These are phyloP conservation scores for Kodamaea sagamina DNA, from an alignment of 805 yeast species.

Conservation along the genomic window DNA sequence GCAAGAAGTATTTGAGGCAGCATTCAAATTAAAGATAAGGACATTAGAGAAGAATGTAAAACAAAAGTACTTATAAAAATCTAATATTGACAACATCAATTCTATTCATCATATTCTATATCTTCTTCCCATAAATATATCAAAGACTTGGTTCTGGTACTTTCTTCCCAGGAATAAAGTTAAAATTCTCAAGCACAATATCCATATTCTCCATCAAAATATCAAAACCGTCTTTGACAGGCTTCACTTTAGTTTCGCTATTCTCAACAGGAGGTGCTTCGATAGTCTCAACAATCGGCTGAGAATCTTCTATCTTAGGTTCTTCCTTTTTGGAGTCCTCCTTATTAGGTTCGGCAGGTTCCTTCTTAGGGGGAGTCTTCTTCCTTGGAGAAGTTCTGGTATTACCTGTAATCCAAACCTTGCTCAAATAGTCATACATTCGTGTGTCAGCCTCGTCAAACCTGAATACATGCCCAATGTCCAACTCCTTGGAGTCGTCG, in stretches of 20 bases:
- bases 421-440: slow-evolving; percentile 34
- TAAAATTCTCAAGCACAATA: not conserved
- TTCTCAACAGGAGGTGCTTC: not conserved
- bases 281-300: not conserved
- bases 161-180: slow-evolving; percentile 2
- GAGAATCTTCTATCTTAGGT: not conserved
- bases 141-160: slow-evolving; percentile 2
- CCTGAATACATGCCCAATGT: slow-evolving; percentile 27
- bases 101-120: no score
- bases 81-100: no score
- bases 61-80: no score
- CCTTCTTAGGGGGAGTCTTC: slow-evolving; percentile 5
- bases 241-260: not conserved
- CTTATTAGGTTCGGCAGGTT: slow-evolving; percentile 1
- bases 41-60: no score
- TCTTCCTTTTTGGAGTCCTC: slow-evolving; percentile 8
- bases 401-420: slow-evolving; percentile 36
- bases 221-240: no score
- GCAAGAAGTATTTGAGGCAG: no score
- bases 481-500: slow-evolving; percentile 17
- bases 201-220: not conserved
- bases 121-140: not conserved
- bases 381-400: slow-evolving; percentile 13
- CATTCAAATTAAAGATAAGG: no score
- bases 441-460: slow-evolving; percentile 20